Conservation (phyloP, 768 basidiomycete genomes). For the Suillus placidus region DNA sequence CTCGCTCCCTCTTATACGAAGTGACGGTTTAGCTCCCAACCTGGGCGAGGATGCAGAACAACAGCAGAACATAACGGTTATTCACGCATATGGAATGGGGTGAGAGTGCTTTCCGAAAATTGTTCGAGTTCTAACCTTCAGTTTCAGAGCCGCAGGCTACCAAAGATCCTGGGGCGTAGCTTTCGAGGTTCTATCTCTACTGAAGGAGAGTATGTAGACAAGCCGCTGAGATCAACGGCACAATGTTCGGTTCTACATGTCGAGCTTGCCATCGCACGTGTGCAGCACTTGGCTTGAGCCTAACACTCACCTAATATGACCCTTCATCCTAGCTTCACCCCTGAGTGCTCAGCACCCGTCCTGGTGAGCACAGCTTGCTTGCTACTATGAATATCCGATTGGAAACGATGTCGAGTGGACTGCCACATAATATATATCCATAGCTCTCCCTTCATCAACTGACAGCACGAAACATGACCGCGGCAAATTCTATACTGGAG, state of each 20-base stretch:
- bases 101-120: constrained; percentile 21
- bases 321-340: neutral
- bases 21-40: constrained; percentile 9
- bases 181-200: constrained; percentile 36
- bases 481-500: constrained; percentile 49
- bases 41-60: constrained; percentile 16
- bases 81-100: constrained; percentile 69
- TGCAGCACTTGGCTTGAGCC: neutral
- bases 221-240: neutral
- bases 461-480: constrained; percentile 56
- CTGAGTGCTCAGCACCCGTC: neutral
- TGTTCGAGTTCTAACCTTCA: constrained; percentile 18
- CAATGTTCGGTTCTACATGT: neutral
- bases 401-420: neutral
- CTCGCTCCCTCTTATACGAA: constrained; percentile 34
- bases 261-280: neutral
- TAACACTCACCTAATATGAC: neutral
- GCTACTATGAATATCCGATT: neutral
- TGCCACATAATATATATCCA: constrained; percentile 46
- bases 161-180: constrained; percentile 50
- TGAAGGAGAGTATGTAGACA: constrained; percentile 17
- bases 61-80: constrained; percentile 36
- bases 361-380: neutral
- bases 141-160: constrained; percentile 39
- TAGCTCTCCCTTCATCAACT: constrained; percentile 70